Evolutionary conservation across 225 moss, liverwort and hornwort species (phyloP), one percentile per base, ranked within the genome.

Genomic region (Antitrichia curtipendula): DNA sequence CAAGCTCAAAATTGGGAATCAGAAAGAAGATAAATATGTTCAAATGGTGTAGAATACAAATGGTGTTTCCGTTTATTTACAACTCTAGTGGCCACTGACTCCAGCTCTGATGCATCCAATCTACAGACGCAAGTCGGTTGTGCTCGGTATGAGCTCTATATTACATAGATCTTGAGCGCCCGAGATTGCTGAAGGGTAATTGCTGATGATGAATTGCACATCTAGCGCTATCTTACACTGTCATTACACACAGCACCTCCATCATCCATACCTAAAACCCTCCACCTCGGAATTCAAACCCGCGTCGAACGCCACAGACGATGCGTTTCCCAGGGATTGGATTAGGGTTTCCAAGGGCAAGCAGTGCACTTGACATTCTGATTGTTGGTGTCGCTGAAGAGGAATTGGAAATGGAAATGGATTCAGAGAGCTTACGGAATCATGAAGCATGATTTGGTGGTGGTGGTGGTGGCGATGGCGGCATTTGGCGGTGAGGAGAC

Each of bases 41-140:
- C 14, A 12, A 69, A 72, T 81, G 56, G 70, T 29, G 56, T 76
- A 53, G 5, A 9, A 34, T 82, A 53, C 82, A 53, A 87, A 64
- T 82, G 41, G 20, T 81, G 52, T 50, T 84, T 47, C 85, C 81
- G 89, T 89, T 89, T 86, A 86, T 86, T 82, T 89, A 86, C 89
- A 89, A 86, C 89, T 89, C 85, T 75, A 56, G 25, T 64, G 49
- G 49, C 57, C 73, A 78, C 78, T 78, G 56, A 79, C 28, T 27
- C 36, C 34, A 84, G 84, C 60, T 78, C 89, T 73, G 85, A 80
- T 36, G 80, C 85, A 80, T 74, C 81, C 24, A 85, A 63, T 53
- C 71, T 69, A 59, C 56, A 38, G 88, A 69, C 40, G 80, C 85
- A 64, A n/a, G 25, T 43, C 84, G 75, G 54, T 45, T 82, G 62